These are phyloP conservation scores for Melanopsichium pennsylvanicum DNA, from an alignment of 1,284 basidiomycete species.

Conservation along the genomic window DNA sequence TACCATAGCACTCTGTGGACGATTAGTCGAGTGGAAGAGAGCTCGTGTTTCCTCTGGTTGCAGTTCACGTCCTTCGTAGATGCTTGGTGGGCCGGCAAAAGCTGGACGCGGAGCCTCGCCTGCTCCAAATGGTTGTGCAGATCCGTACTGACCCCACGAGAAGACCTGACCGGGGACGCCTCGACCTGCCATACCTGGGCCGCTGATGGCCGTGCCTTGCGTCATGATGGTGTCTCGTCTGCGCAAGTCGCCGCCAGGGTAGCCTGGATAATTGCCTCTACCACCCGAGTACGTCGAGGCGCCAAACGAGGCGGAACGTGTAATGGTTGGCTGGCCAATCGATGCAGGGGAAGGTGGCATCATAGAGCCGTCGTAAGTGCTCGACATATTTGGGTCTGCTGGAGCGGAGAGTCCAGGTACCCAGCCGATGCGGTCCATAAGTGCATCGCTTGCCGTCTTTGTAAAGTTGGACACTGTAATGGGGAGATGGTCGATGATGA, in stretches of 20 bases:
- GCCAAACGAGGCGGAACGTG: conserved; percentile 38
- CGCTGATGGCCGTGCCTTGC: conserved; percentile 44
- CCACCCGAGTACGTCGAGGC: conserved; percentile 25
- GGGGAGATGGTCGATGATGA: conserved; percentile 61
- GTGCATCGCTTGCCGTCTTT: conserved; percentile 25
- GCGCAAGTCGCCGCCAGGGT: conserved; percentile 36
- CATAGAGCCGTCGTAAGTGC: neutral
- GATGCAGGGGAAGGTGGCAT: conserved; percentile 6
- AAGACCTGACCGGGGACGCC: conserved; percentile 59
- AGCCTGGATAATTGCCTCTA: conserved; percentile 24
- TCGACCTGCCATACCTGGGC: conserved; percentile 57
- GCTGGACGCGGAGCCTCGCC: conserved; percentile 35
- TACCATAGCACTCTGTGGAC: conserved; percentile 41
- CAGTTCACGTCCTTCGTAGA: conserved; percentile 49
- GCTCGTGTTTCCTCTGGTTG: conserved; percentile 42
- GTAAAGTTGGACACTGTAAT: conserved; percentile 60
- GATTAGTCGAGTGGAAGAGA: conserved; percentile 47
- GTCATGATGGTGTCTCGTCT: conserved; percentile 59
- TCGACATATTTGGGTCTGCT: neutral
- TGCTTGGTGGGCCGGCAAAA: conserved; percentile 55
- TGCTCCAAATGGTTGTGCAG: conserved; percentile 42
- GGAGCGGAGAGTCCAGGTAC: conserved; percentile 55
- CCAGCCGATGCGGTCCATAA: conserved; percentile 55
- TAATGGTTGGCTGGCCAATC: conserved; percentile 16
- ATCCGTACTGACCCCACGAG: conserved; percentile 51